Evolutionary conservation across 768 basidiomycete genomes (phyloP).

Genomic region (Guyanaporus albipodus): DNA sequence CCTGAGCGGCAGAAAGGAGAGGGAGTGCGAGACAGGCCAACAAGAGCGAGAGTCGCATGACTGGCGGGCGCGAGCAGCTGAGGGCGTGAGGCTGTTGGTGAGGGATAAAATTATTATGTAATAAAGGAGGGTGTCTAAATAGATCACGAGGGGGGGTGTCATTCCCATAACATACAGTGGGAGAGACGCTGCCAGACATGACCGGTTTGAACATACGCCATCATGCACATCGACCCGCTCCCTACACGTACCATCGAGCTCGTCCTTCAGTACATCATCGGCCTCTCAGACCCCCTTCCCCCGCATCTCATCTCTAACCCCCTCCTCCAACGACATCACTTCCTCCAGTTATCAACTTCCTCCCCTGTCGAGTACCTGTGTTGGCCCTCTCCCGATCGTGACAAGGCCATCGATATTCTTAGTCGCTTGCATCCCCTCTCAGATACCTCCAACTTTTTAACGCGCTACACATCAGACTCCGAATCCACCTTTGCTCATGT

Average conservation of each 20-base stretch:
- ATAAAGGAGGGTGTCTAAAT: slow-evolving; percentile 8
- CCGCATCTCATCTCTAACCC: slow-evolving; percentile 55
- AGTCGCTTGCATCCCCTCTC: slow-evolving; percentile 32
- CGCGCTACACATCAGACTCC: slow-evolving; percentile 43
- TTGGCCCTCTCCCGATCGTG: slow-evolving; percentile 51
- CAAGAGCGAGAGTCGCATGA: slow-evolving; percentile 32
- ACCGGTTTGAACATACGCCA: not conserved
- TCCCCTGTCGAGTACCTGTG: slow-evolving; percentile 55
- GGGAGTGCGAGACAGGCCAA: slow-evolving; percentile 30
- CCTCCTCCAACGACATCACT: slow-evolving; percentile 61
- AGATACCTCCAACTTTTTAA: slow-evolving; percentile 29
- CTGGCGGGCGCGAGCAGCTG: not conserved
- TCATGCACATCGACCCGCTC: slow-evolving; percentile 36
- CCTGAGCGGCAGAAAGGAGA: slow-evolving; percentile 31
- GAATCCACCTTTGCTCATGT: slow-evolving; percentile 57
- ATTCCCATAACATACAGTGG: no score
- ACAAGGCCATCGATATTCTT: slow-evolving; percentile 41
- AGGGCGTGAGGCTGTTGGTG: not conserved
- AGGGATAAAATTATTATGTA: slow-evolving; percentile 7
- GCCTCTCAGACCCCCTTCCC: slow-evolving; percentile 50
- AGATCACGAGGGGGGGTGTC: not conserved
- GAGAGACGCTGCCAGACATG: no score
- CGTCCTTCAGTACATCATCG: slow-evolving; percentile 55
- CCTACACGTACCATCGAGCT: slow-evolving; percentile 39
- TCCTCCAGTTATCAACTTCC: slow-evolving; percentile 51